Conservation (phyloP, 257 asterid genomes). For the Capsicum chinense region DNA sequence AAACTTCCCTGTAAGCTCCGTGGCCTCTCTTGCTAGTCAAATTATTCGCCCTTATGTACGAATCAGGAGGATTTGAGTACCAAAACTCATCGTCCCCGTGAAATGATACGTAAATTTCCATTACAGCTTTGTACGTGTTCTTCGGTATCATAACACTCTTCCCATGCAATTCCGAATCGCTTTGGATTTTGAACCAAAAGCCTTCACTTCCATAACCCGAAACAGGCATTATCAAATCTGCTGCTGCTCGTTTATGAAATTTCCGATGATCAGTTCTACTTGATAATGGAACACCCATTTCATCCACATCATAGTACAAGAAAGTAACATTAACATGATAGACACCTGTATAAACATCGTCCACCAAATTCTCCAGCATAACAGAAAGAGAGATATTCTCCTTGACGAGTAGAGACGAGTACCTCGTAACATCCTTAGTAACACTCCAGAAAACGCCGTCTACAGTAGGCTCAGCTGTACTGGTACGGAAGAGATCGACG, state of each 20-base stretch:
- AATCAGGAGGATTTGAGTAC: slow-evolving; percentile 88
- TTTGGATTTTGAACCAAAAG: slow-evolving; percentile 67
- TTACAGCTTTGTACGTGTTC: slow-evolving; percentile 72
- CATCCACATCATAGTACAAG: slow-evolving; percentile 49
- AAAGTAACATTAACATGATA: slow-evolving; percentile 62
- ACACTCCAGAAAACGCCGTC: slow-evolving; percentile 65
- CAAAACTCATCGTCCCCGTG: slow-evolving; percentile 39
- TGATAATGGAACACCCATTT: background rate
- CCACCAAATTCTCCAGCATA: slow-evolving; percentile 76
- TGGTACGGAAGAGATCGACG: slow-evolving; percentile 80
- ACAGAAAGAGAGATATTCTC: slow-evolving; percentile 60
- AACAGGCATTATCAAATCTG: slow-evolving; percentile 76
- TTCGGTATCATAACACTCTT: slow-evolving; percentile 54
- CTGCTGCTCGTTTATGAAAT: slow-evolving; percentile 37
- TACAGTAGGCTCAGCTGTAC: slow-evolving; percentile 72
- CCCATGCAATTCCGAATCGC: slow-evolving; percentile 51
- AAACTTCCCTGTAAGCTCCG: slow-evolving; percentile 75
- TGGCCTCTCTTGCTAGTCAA: slow-evolving; percentile 54
- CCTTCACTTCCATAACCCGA: slow-evolving; percentile 58
- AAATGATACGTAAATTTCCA: slow-evolving; percentile 71
- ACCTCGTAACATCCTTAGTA: slow-evolving; percentile 70
- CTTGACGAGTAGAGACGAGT: slow-evolving; percentile 49
- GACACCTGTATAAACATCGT: slow-evolving; percentile 63
- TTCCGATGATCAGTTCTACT: background rate
- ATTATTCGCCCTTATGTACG: slow-evolving; percentile 50